Evolutionary conservation across 1,284 basidiomycete species (phyloP).

Genomic region (Puccinia polysora): DNA sequence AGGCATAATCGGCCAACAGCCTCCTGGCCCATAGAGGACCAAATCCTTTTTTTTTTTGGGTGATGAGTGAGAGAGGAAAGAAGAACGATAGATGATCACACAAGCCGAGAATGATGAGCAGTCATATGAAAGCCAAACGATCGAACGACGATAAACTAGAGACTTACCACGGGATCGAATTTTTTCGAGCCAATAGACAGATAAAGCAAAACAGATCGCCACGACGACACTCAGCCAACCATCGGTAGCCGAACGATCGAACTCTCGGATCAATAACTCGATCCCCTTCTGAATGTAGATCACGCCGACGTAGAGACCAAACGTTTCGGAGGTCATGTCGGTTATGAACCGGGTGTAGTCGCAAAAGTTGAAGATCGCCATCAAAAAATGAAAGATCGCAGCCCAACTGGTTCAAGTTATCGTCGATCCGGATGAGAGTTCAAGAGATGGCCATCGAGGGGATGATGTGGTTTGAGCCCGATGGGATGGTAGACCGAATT

Average conservation of each 20-base stretch:
- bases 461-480: too few relatives aligned
- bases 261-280: slow-evolving; percentile 55
- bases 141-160: too few relatives aligned
- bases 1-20: slow-evolving; percentile 53
- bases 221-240: slow-evolving; percentile 56
- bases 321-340: slow-evolving; percentile 84
- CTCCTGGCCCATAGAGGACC: slow-evolving; percentile 53
- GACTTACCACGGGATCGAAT: slow-evolving; percentile 44
- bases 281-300: slow-evolving; percentile 56
- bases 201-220: slow-evolving; percentile 55
- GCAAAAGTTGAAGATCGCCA: slow-evolving; percentile 67
- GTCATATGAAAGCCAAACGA: too few relatives aligned
- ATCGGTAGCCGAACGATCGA: slow-evolving; percentile 45
- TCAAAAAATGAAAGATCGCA: slow-evolving; percentile 84
- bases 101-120: background rate
- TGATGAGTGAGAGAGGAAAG: background rate
- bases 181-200: slow-evolving; percentile 53
- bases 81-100: background rate
- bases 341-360: slow-evolving; percentile 66
- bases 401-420: slow-evolving; percentile 65
- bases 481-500: too few relatives aligned
- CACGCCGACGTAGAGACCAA: slow-evolving; percentile 74
- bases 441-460: too few relatives aligned
- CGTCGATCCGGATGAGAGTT: slow-evolving; percentile 73
- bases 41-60: background rate